Percentiles rank a stretch among this genome's conserved stretches.
Conservation (phyloP, 2,329 filamentous ascomycete genomes). For the Trichoderma gracile region DNA sequence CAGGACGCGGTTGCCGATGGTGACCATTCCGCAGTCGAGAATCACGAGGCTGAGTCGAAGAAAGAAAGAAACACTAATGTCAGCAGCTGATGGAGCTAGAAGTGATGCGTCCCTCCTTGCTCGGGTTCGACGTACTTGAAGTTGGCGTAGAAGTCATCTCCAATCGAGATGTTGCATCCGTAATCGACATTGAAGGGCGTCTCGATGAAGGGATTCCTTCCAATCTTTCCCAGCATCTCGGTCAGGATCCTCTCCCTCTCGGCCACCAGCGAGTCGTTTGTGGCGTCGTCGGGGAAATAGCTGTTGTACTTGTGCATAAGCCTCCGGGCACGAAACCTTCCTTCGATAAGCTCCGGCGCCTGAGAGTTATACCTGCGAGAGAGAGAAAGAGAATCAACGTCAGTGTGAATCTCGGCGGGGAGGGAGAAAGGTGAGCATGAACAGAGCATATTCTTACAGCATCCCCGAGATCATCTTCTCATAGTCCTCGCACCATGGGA, state of each 20-base stretch:
- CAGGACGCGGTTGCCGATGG: conserved; percentile 68
- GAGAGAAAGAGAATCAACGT: not conserved
- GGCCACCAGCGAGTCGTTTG: conserved; percentile 41
- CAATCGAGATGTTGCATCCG: conserved; percentile 64
- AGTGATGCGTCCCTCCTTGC: not conserved
- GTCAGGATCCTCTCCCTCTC: conserved; percentile 49
- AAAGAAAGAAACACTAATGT: not conserved
- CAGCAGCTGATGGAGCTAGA: not conserved
- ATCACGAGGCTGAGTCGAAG: conserved; percentile 53
- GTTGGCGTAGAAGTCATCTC: conserved; percentile 64
- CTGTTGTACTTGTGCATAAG: conserved; percentile 61
- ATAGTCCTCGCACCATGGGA: conserved; percentile 61
- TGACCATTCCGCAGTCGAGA: conserved; percentile 70
- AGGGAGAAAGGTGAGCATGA: not conserved
- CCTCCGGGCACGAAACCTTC: conserved; percentile 55
- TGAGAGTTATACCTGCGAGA: conserved; percentile 51
- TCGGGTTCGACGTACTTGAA: conserved; percentile 36
- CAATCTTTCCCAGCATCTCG: conserved; percentile 52
- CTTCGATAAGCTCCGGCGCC: conserved; percentile 49
- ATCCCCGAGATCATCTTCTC: conserved; percentile 66
- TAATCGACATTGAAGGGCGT: conserved; percentile 65
- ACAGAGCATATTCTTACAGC: conserved; percentile 44
- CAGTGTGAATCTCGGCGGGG: not conserved
- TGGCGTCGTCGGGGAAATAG: conserved; percentile 52
- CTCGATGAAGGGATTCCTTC: conserved; percentile 58